A percentile compares a stretch with the other conserved stretches of the same genome.
These are phyloP conservation scores for Lentinula boryana DNA, from an alignment of 768 basidiomycete genomes.

Conservation along the genomic window DNA sequence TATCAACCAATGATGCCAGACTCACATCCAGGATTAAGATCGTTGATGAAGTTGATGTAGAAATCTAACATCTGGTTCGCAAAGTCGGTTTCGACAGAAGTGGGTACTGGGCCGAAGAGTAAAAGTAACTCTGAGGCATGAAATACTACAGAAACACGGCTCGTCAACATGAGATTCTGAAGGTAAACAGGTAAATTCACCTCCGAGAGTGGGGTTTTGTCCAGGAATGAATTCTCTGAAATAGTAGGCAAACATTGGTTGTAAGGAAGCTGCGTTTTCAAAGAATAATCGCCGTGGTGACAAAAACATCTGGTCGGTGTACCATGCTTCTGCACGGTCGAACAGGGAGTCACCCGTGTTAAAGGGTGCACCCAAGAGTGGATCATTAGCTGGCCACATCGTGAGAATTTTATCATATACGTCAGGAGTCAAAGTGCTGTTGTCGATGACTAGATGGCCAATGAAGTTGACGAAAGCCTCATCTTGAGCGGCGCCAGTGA, in stretches of 20 bases:
- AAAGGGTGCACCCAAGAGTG: slow-evolving; percentile 42
- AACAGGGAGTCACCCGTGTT: slow-evolving; percentile 56
- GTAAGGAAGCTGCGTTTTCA: slow-evolving; percentile 36
- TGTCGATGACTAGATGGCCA: slow-evolving; percentile 43
- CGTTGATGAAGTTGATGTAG: slow-evolving; percentile 51
- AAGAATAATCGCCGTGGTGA: slow-evolving; percentile 45
- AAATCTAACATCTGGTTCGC: slow-evolving; percentile 44
- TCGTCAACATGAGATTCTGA: background rate
- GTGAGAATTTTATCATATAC: slow-evolving; percentile 31
- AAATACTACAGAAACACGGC: slow-evolving; percentile 25
- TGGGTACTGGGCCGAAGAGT: slow-evolving; percentile 43
- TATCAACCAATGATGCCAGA: slow-evolving; percentile 1
- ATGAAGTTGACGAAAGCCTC: slow-evolving; percentile 43
- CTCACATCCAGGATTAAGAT: slow-evolving; percentile 51
- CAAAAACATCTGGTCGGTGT: slow-evolving; percentile 53
- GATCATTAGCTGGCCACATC: slow-evolving; percentile 44
- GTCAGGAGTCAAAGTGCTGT: slow-evolving; percentile 37
- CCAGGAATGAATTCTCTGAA: slow-evolving; percentile 57
- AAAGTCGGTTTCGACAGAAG: slow-evolving; percentile 36
- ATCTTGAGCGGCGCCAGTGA: slow-evolving; percentile 33
- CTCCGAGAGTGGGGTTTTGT: slow-evolving; percentile 39
- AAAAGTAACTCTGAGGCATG: slow-evolving; percentile 45
- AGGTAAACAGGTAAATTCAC: slow-evolving; percentile 22
- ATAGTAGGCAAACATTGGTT: slow-evolving; percentile 48
- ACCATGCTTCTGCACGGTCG: slow-evolving; percentile 51